Percentiles rank a stretch among this genome's conserved stretches.
phyloP scores from a whole-genome alignment of 805 yeast species.

The Candida parachauliodes region DNA sequence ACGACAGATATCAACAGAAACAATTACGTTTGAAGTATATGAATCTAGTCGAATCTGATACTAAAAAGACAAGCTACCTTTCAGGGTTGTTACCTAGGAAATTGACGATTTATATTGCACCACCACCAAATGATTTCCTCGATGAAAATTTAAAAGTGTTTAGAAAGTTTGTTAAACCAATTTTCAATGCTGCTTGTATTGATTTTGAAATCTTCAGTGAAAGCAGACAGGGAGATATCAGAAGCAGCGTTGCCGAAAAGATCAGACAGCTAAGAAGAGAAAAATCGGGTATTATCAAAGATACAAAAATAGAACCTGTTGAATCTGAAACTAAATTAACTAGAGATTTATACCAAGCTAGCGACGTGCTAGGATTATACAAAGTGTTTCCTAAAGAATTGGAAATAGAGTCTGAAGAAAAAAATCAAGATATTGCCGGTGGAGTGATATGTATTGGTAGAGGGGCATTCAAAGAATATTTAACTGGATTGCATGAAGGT shows the following conservation, averaged over 20 bases:
- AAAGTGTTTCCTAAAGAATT: slow-evolving; percentile 21
- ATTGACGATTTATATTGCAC: slow-evolving; percentile 80
- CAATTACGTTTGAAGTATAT: slow-evolving; percentile 64
- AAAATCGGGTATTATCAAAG: slow-evolving; percentile 22
- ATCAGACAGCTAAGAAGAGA: slow-evolving; percentile 59
- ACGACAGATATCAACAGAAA: slow-evolving; percentile 74
- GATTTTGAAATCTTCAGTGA: slow-evolving; percentile 79
- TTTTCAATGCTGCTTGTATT: slow-evolving; percentile 76
- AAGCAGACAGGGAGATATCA: slow-evolving; percentile 83
- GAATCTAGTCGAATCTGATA: slow-evolving; percentile 45
- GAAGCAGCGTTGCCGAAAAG: slow-evolving; percentile 76
- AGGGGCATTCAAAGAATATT: slow-evolving; percentile 92
- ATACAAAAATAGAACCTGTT: slow-evolving; percentile 13
- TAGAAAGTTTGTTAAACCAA: slow-evolving; percentile 79
- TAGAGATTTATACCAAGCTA: slow-evolving; percentile 36
- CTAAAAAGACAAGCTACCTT: slow-evolving; percentile 43
- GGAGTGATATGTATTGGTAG: slow-evolving; percentile 92
- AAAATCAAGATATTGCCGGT: slow-evolving; percentile 52
- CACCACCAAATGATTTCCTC: slow-evolving; percentile 93
- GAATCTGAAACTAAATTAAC: slow-evolving; percentile 27
- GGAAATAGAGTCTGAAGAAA: slow-evolving; percentile 46
- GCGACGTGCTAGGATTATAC: slow-evolving; percentile 59
- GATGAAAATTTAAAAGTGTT: slow-evolving; percentile 71
- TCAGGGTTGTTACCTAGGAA: slow-evolving; percentile 64
- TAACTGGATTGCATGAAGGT: slow-evolving; percentile 91